Evolutionary conservation across 352 stramenopile genomes (phyloP).

Genomic region (Globisporangium recalcitrans): DNA sequence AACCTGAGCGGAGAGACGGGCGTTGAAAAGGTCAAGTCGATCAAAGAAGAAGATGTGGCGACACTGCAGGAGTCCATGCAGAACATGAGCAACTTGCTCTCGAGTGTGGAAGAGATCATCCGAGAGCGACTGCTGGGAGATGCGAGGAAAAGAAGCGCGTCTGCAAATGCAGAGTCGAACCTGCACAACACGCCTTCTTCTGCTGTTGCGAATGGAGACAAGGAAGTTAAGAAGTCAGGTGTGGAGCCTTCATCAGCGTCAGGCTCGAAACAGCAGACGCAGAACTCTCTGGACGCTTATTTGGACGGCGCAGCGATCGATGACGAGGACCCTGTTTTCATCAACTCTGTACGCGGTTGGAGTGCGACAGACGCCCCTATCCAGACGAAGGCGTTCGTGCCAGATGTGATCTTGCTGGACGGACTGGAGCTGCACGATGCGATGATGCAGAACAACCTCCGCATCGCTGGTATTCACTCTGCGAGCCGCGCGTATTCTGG

Average conservation of each 20-base stretch:
- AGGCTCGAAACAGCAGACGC: neutral
- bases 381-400: neutral
- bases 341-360: slow-evolving; percentile 36
- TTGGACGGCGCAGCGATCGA: slow-evolving; percentile 18
- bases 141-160: neutral
- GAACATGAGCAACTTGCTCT: slow-evolving; percentile 9
- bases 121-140: slow-evolving; percentile 8
- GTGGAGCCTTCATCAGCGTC: neutral
- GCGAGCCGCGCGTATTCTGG: neutral
- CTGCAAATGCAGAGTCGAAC: neutral
- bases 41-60: neutral
- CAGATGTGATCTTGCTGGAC: neutral
- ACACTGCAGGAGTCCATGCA: slow-evolving; percentile 7
- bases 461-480: neutral
- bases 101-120: slow-evolving; percentile 16
- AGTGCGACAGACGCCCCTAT: neutral
- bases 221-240: neutral
- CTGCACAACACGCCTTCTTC: too few relatives aligned
- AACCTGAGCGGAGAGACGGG: neutral
- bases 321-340: slow-evolving; percentile 21
- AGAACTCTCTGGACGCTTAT: slow-evolving; percentile 31
- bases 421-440: slow-evolving; percentile 13
- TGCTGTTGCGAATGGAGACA: neutral
- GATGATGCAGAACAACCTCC: slow-evolving; percentile 13
- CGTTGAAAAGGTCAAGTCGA: neutral